Base-by-base conservation (phyloP, 228 moss, liverwort and hornwort genomes). In the Sphagnum fallax region DNA sequence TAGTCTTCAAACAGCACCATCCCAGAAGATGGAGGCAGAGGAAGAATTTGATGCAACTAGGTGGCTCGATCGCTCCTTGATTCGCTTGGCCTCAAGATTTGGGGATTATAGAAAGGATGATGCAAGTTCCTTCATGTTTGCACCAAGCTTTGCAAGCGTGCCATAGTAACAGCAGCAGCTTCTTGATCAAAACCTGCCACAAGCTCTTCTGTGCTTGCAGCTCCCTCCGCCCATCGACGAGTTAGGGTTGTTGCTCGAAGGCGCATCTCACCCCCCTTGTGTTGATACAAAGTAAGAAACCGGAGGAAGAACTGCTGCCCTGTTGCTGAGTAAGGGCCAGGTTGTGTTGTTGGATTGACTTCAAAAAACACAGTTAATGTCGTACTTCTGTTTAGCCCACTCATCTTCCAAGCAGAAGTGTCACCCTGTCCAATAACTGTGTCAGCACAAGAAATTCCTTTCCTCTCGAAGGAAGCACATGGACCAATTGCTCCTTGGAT, bases 91-190 rank as follows among this genome's bases (percentile, higher is more conserved):
- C 11, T 89, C 97, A 48, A 93, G 90, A 75, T 98, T 98, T 70
- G 97, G 97, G 63, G 97, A 93, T 62, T 98, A 89, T 73, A 82
- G 91, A 51, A 98, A 98, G 80, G 97, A 98, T 50, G 93, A 93
- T 65, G 75, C 87, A 5, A 71, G 68, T n/a, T 98, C 97, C n/a
- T 98, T 98, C 78, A 93, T 82, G 71, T 93, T 98, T 52, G 79
- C 93, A 62, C 91, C 83, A 52, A 98, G 83, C 73, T 92, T 98
- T 63, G 80, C 93, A 5, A 93, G 47, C 97, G 93, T 49, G 93
- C 87, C 86, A 89, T 93, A 5, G 91, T 80, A 51, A 98, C 97
- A 64, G 97, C 97, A 63, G 93, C 93, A 62, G 97, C 87, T 79
- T 98, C 97, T 65, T 98, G 97, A 62, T 98, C 97, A 72, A 98